These are phyloP conservation scores for Cutaneotrichosporon cutaneum DNA, from an alignment of 1,284 basidiomycete species.

Conservation along the genomic window DNA sequence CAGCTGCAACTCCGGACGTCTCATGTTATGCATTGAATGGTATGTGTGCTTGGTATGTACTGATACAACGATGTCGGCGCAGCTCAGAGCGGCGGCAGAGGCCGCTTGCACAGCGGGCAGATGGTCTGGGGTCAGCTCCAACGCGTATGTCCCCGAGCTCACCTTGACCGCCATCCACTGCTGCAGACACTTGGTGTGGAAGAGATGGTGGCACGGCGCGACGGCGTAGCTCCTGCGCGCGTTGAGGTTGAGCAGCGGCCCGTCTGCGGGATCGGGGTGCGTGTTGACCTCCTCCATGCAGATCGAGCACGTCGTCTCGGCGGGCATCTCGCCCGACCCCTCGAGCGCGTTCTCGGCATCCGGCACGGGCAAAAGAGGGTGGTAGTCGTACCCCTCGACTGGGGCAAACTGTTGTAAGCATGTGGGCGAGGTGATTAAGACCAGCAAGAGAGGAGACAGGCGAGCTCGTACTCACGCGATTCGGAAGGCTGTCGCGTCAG, in stretches of 20 bases:
- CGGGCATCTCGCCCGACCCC: background rate
- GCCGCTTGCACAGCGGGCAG: slow-evolving; percentile 80
- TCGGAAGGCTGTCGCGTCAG: slow-evolving; percentile 8
- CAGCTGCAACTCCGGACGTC: background rate
- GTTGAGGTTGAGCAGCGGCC: slow-evolving; percentile 48
- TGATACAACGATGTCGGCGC: background rate
- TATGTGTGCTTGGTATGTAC: slow-evolving; percentile 7
- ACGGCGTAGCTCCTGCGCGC: slow-evolving; percentile 72
- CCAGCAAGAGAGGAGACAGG: too few relatives aligned
- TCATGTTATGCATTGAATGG: slow-evolving; percentile 2
- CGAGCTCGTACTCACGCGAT: slow-evolving; percentile 1
- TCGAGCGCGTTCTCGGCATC: slow-evolving; percentile 65
- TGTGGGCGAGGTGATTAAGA: too few relatives aligned
- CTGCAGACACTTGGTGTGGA: slow-evolving; percentile 79
- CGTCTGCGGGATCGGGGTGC: slow-evolving; percentile 46
- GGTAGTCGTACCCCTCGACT: slow-evolving; percentile 74
- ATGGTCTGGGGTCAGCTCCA: slow-evolving; percentile 62
- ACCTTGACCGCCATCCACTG: slow-evolving; percentile 89
- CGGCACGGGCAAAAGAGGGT: slow-evolving; percentile 68
- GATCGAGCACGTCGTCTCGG: slow-evolving; percentile 75
- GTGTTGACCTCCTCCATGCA: slow-evolving; percentile 81
- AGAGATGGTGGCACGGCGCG: slow-evolving; percentile 84
- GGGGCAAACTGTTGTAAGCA: slow-evolving; percentile 59
- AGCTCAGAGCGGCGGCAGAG: slow-evolving; percentile 67
- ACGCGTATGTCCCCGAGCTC: slow-evolving; percentile 24